Evolutionary conservation across 2,329 filamentous ascomycete species (phyloP).

Genomic region (Chrysosphaeria jannelii): DNA sequence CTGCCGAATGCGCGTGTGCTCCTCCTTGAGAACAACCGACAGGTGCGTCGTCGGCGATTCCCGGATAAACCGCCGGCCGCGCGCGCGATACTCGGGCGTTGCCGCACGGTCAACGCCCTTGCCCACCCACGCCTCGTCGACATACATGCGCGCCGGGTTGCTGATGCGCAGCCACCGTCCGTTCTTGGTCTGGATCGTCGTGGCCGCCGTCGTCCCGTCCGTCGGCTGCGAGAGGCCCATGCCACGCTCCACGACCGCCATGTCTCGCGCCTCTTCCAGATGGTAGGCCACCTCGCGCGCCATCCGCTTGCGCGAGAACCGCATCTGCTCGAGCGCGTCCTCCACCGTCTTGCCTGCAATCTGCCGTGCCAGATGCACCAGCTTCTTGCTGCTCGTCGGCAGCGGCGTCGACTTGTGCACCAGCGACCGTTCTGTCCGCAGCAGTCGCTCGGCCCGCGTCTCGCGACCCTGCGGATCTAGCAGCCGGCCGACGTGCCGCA

Average conservation of each 20-base stretch:
- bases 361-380: constrained; percentile 59
- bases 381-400: constrained; percentile 75
- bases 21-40: constrained; percentile 67
- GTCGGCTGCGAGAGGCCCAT: constrained; percentile 40
- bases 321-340: constrained; percentile 83
- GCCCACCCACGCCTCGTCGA: constrained; percentile 68
- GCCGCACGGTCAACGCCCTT: constrained; percentile 33
- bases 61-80: constrained; percentile 36
- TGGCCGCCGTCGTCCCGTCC: constrained; percentile 9
- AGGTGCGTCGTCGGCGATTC: constrained; percentile 30
- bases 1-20: constrained; percentile 61
- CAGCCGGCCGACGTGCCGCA: constrained; percentile 38
- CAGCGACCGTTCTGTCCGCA: constrained; percentile 26
- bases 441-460: constrained; percentile 32
- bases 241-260: constrained; percentile 47
- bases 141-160: constrained; percentile 60
- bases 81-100: constrained; percentile 39
- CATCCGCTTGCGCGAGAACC: constrained; percentile 80
- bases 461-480: constrained; percentile 25
- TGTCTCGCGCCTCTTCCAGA: constrained; percentile 51
- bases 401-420: constrained; percentile 35
- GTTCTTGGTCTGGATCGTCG: constrained; percentile 41
- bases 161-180: constrained; percentile 39
- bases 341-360: constrained; percentile 83
- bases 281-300: constrained; percentile 53